Conservation (phyloP, 305 asterid genomes). For the Fraxinus angustifolia region DNA sequence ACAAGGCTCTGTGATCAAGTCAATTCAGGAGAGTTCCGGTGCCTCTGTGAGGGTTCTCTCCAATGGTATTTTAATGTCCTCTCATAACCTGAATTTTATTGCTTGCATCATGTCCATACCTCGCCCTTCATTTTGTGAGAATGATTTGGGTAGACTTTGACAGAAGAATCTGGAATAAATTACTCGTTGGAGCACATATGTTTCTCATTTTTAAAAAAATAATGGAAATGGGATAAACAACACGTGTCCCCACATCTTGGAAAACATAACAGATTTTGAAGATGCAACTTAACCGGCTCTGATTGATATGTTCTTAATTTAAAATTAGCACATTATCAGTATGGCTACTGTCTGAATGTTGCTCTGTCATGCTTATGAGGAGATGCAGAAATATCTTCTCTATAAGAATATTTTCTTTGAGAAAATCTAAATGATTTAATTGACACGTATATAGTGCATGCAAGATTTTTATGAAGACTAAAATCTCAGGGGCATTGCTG, state of each 20-base stretch:
- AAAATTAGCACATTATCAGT: not conserved
- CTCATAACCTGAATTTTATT: not conserved
- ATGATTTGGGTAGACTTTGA: not conserved
- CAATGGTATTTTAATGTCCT: conserved; percentile 42
- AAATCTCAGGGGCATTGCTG: not conserved
- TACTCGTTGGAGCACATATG: not conserved
- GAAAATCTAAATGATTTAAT: not conserved
- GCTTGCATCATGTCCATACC: not conserved
- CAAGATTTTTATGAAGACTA: not conserved
- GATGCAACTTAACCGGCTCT: not conserved
- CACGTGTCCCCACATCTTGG: not conserved
- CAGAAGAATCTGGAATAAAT: not conserved
- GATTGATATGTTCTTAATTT: not conserved
- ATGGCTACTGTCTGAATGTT: not conserved
- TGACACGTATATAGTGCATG: not conserved
- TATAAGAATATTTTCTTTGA: not conserved
- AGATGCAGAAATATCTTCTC: not conserved
- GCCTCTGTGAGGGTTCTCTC: conserved; percentile 72
- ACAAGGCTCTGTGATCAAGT: conserved; percentile 73
- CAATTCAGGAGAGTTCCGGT: conserved; percentile 69
- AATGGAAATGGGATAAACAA: too few species aligned
- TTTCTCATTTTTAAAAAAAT: not conserved
- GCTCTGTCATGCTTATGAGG: not conserved
- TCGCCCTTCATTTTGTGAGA: not conserved
- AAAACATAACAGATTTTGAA: not conserved